Evolutionary conservation across 306 rosid genomes (phyloP).

Genomic region (Ochetophila trinervis): DNA sequence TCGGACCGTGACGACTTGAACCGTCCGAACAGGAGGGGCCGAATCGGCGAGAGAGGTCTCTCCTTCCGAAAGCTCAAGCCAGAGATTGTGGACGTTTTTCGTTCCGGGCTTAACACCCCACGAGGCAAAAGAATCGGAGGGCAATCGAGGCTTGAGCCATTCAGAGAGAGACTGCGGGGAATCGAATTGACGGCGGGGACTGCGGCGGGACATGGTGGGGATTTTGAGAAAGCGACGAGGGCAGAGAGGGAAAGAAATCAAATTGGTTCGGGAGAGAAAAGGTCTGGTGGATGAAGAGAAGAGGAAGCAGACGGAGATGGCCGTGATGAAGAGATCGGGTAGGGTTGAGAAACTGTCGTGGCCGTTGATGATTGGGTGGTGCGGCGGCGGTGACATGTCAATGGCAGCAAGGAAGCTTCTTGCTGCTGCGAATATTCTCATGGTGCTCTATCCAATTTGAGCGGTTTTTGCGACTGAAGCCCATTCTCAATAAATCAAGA

Average conservation of each 20-base stretch:
- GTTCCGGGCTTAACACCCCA: conserved; percentile 96
- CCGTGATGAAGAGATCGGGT: conserved; percentile 58
- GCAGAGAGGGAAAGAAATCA: conserved; percentile 38
- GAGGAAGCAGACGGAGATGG: conserved; percentile 59
- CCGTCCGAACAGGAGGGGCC: conserved; percentile 80
- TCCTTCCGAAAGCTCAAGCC: conserved; percentile 87
- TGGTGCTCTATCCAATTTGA: not conserved
- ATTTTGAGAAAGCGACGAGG: conserved; percentile 60
- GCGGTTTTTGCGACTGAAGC: conserved; percentile 7
- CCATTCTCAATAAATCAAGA: conserved; percentile 23
- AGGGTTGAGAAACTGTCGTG: conserved; percentile 36
- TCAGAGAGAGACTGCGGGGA: conserved; percentile 78
- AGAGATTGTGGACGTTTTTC: conserved; percentile 91
- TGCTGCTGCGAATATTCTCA: not conserved
- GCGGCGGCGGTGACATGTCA: conserved; percentile 40
- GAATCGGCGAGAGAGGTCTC: conserved; percentile 79
- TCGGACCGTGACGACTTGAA: conserved; percentile 65
- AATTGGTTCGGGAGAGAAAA: conserved; percentile 26
- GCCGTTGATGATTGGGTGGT: conserved; percentile 37
- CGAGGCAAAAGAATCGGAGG: conserved; percentile 75
- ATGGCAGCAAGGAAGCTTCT: not conserved
- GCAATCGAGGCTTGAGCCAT: conserved; percentile 79
- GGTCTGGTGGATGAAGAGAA: conserved; percentile 48
- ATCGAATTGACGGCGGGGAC: conserved; percentile 34
- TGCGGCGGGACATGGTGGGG: conserved; percentile 59